A percentile compares a stretch with the other conserved stretches of the same genome.
These are phyloP conservation scores for Colletotrichum brevisporum DNA, from an alignment of 2,329 filamentous ascomycete genomes.

Conservation along the genomic window DNA sequence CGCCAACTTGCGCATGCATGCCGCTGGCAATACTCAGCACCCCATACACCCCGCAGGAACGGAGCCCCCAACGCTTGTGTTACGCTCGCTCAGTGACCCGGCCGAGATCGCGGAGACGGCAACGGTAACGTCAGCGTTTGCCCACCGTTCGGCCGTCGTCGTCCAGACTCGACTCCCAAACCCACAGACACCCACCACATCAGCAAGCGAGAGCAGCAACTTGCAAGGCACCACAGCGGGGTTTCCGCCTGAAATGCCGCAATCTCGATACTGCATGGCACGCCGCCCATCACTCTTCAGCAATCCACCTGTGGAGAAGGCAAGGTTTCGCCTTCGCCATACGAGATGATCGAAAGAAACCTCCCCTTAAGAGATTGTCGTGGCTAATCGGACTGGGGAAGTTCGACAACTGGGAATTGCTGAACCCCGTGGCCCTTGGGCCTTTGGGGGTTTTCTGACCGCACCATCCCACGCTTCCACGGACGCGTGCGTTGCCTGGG, in stretches of 20 bases:
- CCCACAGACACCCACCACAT: too few relatives aligned
- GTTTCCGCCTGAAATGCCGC: constrained; percentile 32
- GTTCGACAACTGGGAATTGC: not conserved
- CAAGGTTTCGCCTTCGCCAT: constrained; percentile 7
- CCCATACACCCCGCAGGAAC: constrained; percentile 28
- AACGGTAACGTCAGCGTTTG: constrained; percentile 35
- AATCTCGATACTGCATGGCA: constrained; percentile 33
- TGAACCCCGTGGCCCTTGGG: constrained; percentile 25
- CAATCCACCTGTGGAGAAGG: constrained; percentile 29
- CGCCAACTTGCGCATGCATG: too few relatives aligned
- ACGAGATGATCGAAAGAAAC: constrained; percentile 28
- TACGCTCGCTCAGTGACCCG: constrained; percentile 25
- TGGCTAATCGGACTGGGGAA: not conserved
- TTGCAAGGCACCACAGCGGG: constrained; percentile 19
- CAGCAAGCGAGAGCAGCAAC: not conserved
- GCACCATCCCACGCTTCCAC: not conserved
- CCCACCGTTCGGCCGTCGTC: constrained; percentile 18
- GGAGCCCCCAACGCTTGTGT: constrained; percentile 28
- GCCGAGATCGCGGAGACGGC: constrained; percentile 38
- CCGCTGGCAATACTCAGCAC: too few relatives aligned
- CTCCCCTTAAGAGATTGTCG: constrained; percentile 23
- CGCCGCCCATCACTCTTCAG: constrained; percentile 35
- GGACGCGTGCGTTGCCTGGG: not conserved
- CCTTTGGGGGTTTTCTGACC: constrained; percentile 6
- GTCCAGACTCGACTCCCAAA: not conserved